Percentiles rank a stretch among this genome's conserved stretches.
phyloP scores from a whole-genome alignment of 768 basidiomycete genomes.

The Crepidotus variabilis region DNA sequence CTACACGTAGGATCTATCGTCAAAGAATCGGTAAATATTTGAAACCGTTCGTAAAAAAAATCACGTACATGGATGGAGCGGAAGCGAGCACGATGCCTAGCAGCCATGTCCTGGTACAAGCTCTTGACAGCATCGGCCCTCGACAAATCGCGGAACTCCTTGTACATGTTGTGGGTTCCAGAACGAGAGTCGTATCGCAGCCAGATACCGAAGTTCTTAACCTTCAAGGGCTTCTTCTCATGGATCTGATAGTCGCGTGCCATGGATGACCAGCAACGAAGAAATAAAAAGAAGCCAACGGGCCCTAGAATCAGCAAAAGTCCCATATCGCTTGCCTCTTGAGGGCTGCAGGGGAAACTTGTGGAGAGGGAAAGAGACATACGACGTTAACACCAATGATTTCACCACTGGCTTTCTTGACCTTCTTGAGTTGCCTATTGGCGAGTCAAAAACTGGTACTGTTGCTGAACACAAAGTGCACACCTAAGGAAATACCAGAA shows the following conservation, averaged over 20 bases:
- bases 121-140: constrained; percentile 95
- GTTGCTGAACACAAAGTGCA: constrained; percentile 16
- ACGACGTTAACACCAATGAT: constrained; percentile 98
- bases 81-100: constrained; percentile 98
- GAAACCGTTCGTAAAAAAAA: neutral
- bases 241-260: constrained; percentile 66
- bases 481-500: constrained; percentile 99
- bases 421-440: constrained; percentile 90
- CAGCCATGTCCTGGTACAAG: constrained; percentile 99
- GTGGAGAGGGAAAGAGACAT: constrained; percentile 59
- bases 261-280: constrained; percentile 20
- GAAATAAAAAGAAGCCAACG: constrained; percentile 24
- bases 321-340: constrained; percentile 85
- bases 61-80: constrained; percentile 88
- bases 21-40: neutral
- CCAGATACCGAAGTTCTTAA: constrained; percentile 99
- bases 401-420: constrained; percentile 99
- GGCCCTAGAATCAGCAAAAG: constrained; percentile 38
- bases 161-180: constrained; percentile 99
- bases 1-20: constrained; percentile 85
- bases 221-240: constrained; percentile 96
- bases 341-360: constrained; percentile 66
- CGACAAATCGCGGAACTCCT: constrained; percentile 95
- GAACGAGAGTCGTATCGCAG: constrained; percentile 99
- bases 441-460: neutral